These are phyloP conservation scores for Chaetomiaceae sp. DNA, from an alignment of 2,329 filamentous ascomycete species.

Conservation along the genomic window DNA sequence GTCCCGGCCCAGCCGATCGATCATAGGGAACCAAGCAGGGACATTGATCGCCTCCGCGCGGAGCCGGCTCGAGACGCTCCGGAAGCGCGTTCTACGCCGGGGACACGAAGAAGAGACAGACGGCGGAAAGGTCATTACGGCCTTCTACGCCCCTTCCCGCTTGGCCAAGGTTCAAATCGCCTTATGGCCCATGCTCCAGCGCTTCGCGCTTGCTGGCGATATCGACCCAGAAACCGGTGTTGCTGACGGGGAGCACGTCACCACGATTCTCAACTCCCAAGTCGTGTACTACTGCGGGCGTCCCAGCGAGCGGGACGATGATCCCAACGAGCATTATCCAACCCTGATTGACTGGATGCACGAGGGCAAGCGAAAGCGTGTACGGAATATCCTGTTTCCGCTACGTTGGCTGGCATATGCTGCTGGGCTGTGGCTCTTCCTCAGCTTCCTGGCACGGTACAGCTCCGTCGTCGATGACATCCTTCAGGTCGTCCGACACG, in stretches of 20 bases:
- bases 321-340: slow-evolving; percentile 15
- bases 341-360: slow-evolving; percentile 17
- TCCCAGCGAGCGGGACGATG: slow-evolving; percentile 3
- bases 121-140: background rate
- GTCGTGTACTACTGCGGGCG: slow-evolving; percentile 29
- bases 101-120: background rate
- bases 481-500: background rate
- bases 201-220: slow-evolving; percentile 22
- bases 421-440: background rate
- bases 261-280: slow-evolving; percentile 23
- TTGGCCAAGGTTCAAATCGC: slow-evolving; percentile 29
- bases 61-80: background rate
- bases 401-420: background rate
- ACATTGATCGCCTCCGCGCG: background rate
- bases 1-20: background rate
- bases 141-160: slow-evolving; percentile 4
- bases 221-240: slow-evolving; percentile 2
- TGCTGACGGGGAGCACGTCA: slow-evolving; percentile 18
- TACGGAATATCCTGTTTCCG: background rate
- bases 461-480: background rate
- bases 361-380: background rate
- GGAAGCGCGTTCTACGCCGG: background rate
- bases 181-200: slow-evolving; percentile 28
- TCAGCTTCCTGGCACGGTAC: background rate
- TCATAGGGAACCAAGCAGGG: background rate